These are phyloP conservation scores for Collariella sp. DNA, from an alignment of 495 filamentous ascomycete genomes.

Conservation along the genomic window DNA sequence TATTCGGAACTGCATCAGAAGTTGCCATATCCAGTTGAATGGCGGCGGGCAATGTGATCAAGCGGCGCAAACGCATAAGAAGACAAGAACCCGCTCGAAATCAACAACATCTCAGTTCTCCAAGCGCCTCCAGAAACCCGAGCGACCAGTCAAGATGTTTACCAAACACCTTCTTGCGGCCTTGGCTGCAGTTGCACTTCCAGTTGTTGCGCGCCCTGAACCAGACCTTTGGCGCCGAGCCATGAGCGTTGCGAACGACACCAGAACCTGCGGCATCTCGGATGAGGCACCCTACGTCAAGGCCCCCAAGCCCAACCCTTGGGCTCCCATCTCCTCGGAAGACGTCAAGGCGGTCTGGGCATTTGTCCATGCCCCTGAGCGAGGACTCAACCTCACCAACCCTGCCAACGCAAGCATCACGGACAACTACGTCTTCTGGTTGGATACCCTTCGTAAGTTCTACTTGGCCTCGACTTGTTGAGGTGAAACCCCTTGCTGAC, in stretches of 20 bases:
- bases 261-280: conserved; percentile 9
- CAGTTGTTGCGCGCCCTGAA: conserved; percentile 12
- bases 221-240: conserved; percentile 7
- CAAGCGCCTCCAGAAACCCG: background rate
- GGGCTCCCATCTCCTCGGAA: conserved; percentile 23
- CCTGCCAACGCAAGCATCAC: conserved; percentile 19
- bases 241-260: background rate
- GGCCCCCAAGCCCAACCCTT: conserved; percentile 26
- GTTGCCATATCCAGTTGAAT: too few relatives aligned
- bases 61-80: too few relatives aligned
- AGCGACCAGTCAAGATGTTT: conserved; percentile 4
- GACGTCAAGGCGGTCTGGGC: conserved; percentile 27
- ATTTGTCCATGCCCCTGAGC: conserved; percentile 22
- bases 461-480: background rate
- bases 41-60: too few relatives aligned
- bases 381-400: conserved; percentile 26
- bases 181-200: conserved; percentile 6
- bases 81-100: background rate
- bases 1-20: background rate
- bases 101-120: background rate
- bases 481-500: background rate
- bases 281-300: conserved; percentile 12
- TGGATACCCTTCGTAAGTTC: conserved; percentile 36
- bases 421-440: conserved; percentile 31
- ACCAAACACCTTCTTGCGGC: conserved; percentile 4